Conservation (phyloP, 2,329 filamentous ascomycete species). For the Keithomyces neogunnii region DNA sequence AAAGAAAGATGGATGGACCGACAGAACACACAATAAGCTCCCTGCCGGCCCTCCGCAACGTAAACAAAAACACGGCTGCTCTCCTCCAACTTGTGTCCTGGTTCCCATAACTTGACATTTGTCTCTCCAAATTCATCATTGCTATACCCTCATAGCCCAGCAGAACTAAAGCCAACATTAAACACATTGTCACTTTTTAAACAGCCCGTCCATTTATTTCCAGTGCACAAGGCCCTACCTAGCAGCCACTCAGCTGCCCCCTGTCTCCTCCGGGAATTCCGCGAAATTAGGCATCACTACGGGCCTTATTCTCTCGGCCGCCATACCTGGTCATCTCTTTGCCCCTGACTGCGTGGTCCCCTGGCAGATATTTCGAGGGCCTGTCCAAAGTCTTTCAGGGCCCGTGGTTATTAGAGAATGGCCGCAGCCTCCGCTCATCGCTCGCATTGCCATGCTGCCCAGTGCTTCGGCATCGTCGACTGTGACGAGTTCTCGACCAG, state of each 20-base stretch:
- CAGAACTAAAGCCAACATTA: neutral
- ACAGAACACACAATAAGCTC: neutral
- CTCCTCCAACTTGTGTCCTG: neutral
- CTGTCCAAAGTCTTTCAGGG: neutral
- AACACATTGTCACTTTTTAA: neutral
- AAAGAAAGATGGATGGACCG: neutral
- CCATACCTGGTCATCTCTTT: neutral
- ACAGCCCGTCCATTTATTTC: neutral
- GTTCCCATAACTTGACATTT: neutral
- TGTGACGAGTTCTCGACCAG: neutral
- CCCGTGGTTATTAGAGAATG: neutral
- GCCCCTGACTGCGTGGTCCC: neutral
- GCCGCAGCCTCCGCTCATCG: neutral
- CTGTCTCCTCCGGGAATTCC: neutral
- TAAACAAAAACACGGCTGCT: neutral
- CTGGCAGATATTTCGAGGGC: neutral
- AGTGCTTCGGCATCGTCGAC: conserved; percentile 5
- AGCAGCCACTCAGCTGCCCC: neutral
- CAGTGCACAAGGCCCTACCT: neutral
- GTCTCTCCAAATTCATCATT: neutral
- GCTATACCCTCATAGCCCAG: neutral
- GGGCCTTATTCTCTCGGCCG: neutral
- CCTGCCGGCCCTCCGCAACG: neutral
- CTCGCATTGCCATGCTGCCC: neutral
- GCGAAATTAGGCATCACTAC: conserved; percentile 6